Conservation (phyloP, 2,329 filamentous ascomycete genomes). For the Rhynchosporium secalis region DNA sequence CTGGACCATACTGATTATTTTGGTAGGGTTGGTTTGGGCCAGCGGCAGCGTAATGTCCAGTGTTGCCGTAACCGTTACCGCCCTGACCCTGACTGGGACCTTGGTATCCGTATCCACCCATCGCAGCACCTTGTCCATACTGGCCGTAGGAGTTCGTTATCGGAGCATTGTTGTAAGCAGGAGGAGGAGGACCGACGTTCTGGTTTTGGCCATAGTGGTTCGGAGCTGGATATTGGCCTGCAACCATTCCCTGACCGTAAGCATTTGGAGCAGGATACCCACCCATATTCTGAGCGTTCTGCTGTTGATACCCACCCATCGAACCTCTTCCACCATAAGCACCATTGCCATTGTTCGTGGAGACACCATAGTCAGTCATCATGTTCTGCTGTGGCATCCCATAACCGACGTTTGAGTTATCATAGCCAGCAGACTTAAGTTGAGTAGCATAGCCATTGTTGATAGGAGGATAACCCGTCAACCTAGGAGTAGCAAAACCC, state of each 20-base stretch:
- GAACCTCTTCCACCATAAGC: neutral
- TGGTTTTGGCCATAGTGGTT: neutral
- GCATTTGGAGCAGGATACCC: neutral
- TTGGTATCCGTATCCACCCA: slow-evolving; percentile 9
- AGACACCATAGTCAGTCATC: neutral
- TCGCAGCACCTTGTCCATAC: slow-evolving; percentile 4
- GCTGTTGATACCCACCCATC: neutral
- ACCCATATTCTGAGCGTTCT: neutral
- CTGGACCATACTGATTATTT: slow-evolving; percentile 4
- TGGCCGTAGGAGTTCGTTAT: slow-evolving; percentile 6
- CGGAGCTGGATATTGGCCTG: neutral
- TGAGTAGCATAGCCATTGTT: slow-evolving; percentile 9
- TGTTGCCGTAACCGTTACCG: neutral
- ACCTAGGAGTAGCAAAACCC: neutral
- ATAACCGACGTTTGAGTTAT: neutral
- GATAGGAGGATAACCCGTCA: slow-evolving; percentile 1
- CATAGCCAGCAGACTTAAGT: neutral
- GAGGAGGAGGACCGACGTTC: slow-evolving; percentile 1
- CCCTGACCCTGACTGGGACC: neutral
- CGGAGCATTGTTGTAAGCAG: neutral
- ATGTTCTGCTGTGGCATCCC: neutral
- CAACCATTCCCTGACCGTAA: neutral
- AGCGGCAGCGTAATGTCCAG: neutral
- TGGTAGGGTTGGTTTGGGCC: slow-evolving; percentile 4
- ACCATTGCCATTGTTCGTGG: neutral